Conservation (phyloP, 2,329 filamentous ascomycete species). For the Cercospora sp. region DNA sequence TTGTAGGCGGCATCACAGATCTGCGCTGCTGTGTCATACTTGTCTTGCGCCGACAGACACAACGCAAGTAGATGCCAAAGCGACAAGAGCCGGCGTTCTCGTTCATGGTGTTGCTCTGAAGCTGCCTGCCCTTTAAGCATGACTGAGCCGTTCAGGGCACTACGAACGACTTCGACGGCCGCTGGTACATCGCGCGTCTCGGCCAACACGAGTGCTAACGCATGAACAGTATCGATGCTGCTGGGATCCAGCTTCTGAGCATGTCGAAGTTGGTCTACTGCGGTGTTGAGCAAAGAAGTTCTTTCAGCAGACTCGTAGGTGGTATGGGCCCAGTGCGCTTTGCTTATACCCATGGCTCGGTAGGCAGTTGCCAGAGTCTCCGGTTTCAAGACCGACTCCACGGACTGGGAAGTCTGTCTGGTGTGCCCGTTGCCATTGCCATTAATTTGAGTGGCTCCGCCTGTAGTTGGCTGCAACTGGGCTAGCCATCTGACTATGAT, state of each 20-base stretch:
- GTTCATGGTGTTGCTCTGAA: slow-evolving; percentile 23
- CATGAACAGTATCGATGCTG: slow-evolving; percentile 70
- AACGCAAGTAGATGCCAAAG: slow-evolving; percentile 90
- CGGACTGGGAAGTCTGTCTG: slow-evolving; percentile 29
- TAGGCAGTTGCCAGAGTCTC: slow-evolving; percentile 69
- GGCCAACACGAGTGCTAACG: slow-evolving; percentile 79
- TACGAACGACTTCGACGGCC: slow-evolving; percentile 80
- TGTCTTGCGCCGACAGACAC: slow-evolving; percentile 80
- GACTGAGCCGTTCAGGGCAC: slow-evolving; percentile 57
- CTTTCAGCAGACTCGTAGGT: slow-evolving; percentile 72
- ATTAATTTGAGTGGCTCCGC: slow-evolving; percentile 17
- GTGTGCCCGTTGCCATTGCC: slow-evolving; percentile 9
- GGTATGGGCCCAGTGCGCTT: slow-evolving; percentile 82
- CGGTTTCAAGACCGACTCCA: slow-evolving; percentile 54
- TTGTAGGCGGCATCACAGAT: slow-evolving; percentile 91
- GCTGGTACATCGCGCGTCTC: slow-evolving; percentile 78
- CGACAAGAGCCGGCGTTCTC: slow-evolving; percentile 69
- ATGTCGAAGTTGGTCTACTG: slow-evolving; percentile 72
- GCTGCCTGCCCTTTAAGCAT: slow-evolving; percentile 24
- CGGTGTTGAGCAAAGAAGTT: slow-evolving; percentile 72
- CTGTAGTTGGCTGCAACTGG: slow-evolving; percentile 51
- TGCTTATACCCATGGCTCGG: slow-evolving; percentile 80
- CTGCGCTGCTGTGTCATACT: slow-evolving; percentile 75
- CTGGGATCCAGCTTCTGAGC: slow-evolving; percentile 52
- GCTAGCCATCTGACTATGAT: slow-evolving; percentile 75